These are phyloP conservation scores for Glebionis coronaria DNA, from an alignment of 129 eudicot species.

Conservation along the genomic window DNA sequence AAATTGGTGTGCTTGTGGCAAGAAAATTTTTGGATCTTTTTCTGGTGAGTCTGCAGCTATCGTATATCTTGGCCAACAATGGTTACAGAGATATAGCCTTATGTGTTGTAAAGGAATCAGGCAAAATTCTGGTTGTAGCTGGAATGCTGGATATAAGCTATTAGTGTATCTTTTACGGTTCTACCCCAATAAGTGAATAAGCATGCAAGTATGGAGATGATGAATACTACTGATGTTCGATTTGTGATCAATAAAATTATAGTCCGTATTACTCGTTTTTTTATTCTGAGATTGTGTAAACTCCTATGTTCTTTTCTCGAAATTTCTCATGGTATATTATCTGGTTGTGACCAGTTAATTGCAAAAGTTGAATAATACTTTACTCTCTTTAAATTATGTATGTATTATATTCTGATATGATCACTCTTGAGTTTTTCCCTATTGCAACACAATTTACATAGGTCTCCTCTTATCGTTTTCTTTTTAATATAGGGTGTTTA, in stretches of 20 bases:
- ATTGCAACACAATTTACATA: too few relatives aligned
- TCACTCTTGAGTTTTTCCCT: too few relatives aligned
- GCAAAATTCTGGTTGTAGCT: conserved; percentile 50
- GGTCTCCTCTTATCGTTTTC: too few relatives aligned
- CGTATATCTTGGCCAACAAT: conserved; percentile 45
- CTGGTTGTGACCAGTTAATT: too few relatives aligned
- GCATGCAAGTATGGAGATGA: neutral
- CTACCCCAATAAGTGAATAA: neutral
- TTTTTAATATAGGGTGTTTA: too few relatives aligned
- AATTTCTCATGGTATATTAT: too few relatives aligned
- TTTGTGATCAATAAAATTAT: neutral
- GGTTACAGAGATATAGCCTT: conserved; percentile 50
- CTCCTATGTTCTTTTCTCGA: too few relatives aligned
- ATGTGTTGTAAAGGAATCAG: conserved; percentile 46
- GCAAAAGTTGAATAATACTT: too few relatives aligned
- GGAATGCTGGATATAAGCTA: conserved; percentile 49
- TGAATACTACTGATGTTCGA: neutral
- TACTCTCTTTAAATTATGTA: too few relatives aligned
- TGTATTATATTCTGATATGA: too few relatives aligned
- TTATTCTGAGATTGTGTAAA: too few relatives aligned
- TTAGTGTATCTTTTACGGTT: neutral
- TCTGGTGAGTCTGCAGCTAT: conserved; percentile 55
- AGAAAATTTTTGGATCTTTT: conserved; percentile 40
- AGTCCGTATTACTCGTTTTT: neutral
- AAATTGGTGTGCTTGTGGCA: conserved; percentile 47